Base-by-base conservation (phyloP, 106 monocot species). In the Amphibolis antarctica region DNA sequence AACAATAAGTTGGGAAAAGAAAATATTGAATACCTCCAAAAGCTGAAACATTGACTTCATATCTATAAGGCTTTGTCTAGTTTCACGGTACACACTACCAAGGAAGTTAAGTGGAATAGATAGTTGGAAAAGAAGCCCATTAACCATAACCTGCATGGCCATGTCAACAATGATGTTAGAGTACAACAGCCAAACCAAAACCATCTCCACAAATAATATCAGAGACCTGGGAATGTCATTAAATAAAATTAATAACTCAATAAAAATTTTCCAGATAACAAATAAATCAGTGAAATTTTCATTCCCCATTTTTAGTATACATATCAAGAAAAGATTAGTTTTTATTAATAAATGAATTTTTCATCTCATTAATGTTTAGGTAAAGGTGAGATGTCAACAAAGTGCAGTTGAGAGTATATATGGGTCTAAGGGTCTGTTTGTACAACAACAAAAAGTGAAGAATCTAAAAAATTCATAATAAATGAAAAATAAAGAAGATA, bases 41-140 rank as follows among this genome's bases (percentile, higher is more conserved):
- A 98, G 82, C 65, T 90, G 96, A 79, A 98, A 98, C 96, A 98
- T 90, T 24, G 90, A 77, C 69, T 98, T 87, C 90, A 98, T 84
- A 75, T 98, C 96, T 75, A 98, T 98, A 60, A 98, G 90, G 64
- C 96, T 98, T 65, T 98, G 96, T 62, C 86, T 84, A 49, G 96
- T 84, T 75, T 98, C 96, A 62, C 96, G 81, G 63, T 98, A 98
- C 15, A 90, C 87, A 71, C 90, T 98, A 62, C 96, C 96, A 73
- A 98, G 96, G 62, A 98, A 98, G 66, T 98, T 98, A 55, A 98
- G 86, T 61, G 96, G 96, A 27, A 98, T 66, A 53, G 96, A 98
- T 45, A 98, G 76, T 66, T 98, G 96, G 63, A 98, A 98, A 53
- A 98, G 89, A 62, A 98, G 96, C 29, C 90, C 96, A 75, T 98